Evolutionary conservation across 495 filamentous ascomycete genomes (phyloP), one percentile per base, ranked within the genome.

Genomic region (Lophiostoma macrostomum): DNA sequence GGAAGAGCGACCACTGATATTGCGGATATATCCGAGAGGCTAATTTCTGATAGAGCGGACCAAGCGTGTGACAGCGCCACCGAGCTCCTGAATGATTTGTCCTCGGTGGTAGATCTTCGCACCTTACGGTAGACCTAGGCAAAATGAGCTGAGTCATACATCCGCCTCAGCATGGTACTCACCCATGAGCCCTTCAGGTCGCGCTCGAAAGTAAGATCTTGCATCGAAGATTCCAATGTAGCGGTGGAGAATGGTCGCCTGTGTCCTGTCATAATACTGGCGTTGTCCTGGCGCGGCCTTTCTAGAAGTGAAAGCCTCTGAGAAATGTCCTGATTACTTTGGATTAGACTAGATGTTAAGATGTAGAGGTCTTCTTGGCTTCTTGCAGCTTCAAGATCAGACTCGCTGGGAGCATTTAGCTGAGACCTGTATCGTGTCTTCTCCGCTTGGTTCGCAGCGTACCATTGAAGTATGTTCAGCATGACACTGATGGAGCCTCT

Each of bases 391-490:
- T 23, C 20, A 7, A 25, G 5, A 22, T 43, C 40, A 22, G 40
- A 43, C 20, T 28, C 40, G 20, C 40, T 43, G 23, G n/a, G n/a
- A n/a, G n/a, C n/a, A 43, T 11, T 25, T 4, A 4, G 5, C 40
- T 22, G 40, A 23, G 16, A 22, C 32, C 7, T 20, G 5, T 5
- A 30, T 46, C 29, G 42, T 22, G 20, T 23, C 10, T 5, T 10
- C 16, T 11, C 19, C 29, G 29, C 29, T 18, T 46, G 6, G 5
- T 46, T 14, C 20, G 18, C 8, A 18, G 27, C 38, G 19, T 36
- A 44, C 49, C 49, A 53, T 19, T 42, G 49, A 12, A 53, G 22
- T 34, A 53, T 44, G 49, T 42, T 53, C 32, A 53, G 23, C 38
- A 53, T 53, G 3, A 27, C 25, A 13, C 6, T 32, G 4, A 53